A percentile compares a stretch with the other conserved stretches of the same genome.
Evolutionary conservation across 1,284 basidiomycete genomes (phyloP).

Genomic region (Ceratobasidium sp.): DNA sequence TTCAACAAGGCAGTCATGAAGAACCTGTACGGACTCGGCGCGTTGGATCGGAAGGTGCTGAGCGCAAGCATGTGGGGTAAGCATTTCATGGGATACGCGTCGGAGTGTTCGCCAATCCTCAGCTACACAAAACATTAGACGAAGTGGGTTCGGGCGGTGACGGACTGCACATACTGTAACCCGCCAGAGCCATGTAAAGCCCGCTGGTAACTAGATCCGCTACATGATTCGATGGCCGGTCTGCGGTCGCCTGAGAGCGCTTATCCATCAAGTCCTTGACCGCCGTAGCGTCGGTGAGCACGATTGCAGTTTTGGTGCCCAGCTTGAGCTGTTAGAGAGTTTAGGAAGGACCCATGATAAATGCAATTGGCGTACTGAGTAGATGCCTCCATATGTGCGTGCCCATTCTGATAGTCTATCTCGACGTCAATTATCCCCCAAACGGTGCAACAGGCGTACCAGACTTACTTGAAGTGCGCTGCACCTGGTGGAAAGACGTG

Average conservation of each 20-base stretch:
- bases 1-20: conserved; percentile 52
- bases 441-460: not conserved
- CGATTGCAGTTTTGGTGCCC: conserved; percentile 50
- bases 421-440: not conserved
- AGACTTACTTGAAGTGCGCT: too few species aligned
- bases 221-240: conserved; percentile 49
- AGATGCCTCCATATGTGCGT: conserved; percentile 52
- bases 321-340: conserved; percentile 50
- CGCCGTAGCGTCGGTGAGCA: conserved; percentile 51
- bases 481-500: conserved; percentile 51
- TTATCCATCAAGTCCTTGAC: conserved; percentile 53
- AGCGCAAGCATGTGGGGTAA: conserved; percentile 51
- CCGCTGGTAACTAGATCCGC: conserved; percentile 47
- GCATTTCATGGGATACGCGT: conserved; percentile 52
- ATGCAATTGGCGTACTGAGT: conserved; percentile 44
- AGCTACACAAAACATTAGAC: conserved; percentile 40
- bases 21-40: conserved; percentile 55
- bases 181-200: conserved; percentile 49
- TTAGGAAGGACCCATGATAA: not conserved
- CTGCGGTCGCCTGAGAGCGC: conserved; percentile 42
- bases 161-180: conserved; percentile 49
- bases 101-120: conserved; percentile 54
- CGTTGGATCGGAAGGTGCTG: conserved; percentile 52
- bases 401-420: conserved; percentile 53
- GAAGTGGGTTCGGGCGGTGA: too few species aligned